Evolutionary conservation across 1,139 yeast genomes (phyloP).

Genomic region (Magnusiomyces paraingens): DNA sequence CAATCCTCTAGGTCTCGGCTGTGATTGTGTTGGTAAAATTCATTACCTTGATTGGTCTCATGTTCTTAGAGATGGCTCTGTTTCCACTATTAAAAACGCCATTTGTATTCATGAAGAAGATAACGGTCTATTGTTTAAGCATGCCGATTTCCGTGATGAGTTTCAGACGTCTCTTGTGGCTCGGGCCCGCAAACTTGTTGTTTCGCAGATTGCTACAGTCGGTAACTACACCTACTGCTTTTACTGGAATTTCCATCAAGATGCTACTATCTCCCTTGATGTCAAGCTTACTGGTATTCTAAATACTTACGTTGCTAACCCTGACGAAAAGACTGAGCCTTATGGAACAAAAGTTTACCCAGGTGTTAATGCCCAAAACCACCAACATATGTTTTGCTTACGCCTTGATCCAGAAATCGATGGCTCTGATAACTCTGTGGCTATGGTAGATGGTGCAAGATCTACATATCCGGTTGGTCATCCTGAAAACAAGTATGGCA

Average conservation of each 20-base stretch:
- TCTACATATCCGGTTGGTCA: constrained; percentile 59
- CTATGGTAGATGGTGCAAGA: constrained; percentile 57
- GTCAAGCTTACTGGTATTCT: constrained; percentile 75
- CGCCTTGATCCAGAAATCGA: constrained; percentile 76
- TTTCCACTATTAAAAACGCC: constrained; percentile 66
- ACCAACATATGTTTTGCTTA: constrained; percentile 76
- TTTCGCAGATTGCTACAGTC: constrained; percentile 78
- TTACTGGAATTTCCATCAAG: constrained; percentile 78
- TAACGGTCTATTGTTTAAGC: constrained; percentile 71
- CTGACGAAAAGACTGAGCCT: constrained; percentile 59
- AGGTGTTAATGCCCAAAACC: constrained; percentile 75
- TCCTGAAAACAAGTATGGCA: constrained; percentile 62
- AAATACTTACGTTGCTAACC: constrained; percentile 55
- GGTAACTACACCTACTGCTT: constrained; percentile 81
- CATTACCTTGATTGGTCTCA: constrained; percentile 75
- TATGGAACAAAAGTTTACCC: constrained; percentile 82
- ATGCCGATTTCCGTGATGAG: constrained; percentile 76
- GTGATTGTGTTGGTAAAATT: constrained; percentile 81
- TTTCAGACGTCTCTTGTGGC: constrained; percentile 69
- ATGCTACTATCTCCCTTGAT: constrained; percentile 74
- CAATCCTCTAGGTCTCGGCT: constrained; percentile 68
- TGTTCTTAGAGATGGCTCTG: constrained; percentile 58
- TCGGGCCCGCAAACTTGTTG: constrained; percentile 64
- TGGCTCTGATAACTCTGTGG: constrained; percentile 71
- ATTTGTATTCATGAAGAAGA: constrained; percentile 83